phyloP scores from a whole-genome alignment of 495 filamentous ascomycete genomes.

The Hypoxylon perforatum region DNA sequence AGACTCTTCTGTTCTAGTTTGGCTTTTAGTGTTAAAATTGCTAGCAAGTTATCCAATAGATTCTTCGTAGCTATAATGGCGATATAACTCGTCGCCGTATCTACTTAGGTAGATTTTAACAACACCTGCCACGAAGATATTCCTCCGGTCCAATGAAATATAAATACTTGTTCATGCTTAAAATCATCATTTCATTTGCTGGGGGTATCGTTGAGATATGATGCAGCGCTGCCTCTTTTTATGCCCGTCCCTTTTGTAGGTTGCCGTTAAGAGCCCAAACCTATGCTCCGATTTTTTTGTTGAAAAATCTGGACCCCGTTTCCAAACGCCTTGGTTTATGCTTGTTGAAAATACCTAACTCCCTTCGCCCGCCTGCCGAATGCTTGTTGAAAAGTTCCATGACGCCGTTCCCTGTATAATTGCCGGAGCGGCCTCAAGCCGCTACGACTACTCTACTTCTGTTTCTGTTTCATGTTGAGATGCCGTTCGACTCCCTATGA shows the following conservation, averaged over 20 bases:
- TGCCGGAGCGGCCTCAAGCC: slow-evolving; percentile 8
- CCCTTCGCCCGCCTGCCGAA: slow-evolving; percentile 40
- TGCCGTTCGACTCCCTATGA: slow-evolving; percentile 32
- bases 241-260: slow-evolving; percentile 39
- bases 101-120: neutral
- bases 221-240: slow-evolving; percentile 42
- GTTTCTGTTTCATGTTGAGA: slow-evolving; percentile 16
- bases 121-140: slow-evolving; percentile 4
- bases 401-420: slow-evolving; percentile 42
- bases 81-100: neutral
- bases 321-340: slow-evolving; percentile 48
- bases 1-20: too few species aligned
- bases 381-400: slow-evolving; percentile 52
- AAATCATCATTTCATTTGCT: slow-evolving; percentile 38
- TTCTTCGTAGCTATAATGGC: neutral
- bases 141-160: slow-evolving; percentile 7
- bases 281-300: slow-evolving; percentile 46
- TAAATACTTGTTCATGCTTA: slow-evolving; percentile 8
- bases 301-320: slow-evolving; percentile 46
- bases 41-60: neutral
- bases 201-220: slow-evolving; percentile 47
- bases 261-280: slow-evolving; percentile 37
- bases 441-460: slow-evolving; percentile 20
- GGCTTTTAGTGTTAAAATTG: too few species aligned
- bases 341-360: slow-evolving; percentile 51